Conservation (phyloP, 2,329 filamentous ascomycete species). For the Beauveria varroae region DNA sequence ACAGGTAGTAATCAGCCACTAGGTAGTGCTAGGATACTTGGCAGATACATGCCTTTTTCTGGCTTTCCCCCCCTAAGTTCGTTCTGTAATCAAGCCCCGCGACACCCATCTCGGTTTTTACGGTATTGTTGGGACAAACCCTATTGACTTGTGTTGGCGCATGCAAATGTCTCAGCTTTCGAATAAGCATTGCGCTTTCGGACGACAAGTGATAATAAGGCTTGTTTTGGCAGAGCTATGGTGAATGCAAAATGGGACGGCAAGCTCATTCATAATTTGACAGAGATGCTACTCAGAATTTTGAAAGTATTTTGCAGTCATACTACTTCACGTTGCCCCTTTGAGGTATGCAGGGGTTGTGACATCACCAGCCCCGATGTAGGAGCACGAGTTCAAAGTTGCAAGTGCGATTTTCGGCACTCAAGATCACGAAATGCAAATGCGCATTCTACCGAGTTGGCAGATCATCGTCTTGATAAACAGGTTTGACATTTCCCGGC, state of each 20-base stretch:
- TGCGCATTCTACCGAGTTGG: background rate
- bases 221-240: background rate
- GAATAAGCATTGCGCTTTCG: background rate
- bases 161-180: background rate
- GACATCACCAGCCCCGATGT: constrained; percentile 8
- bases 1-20: no score
- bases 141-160: background rate
- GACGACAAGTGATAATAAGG: background rate
- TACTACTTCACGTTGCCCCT: background rate
- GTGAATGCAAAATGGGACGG: background rate
- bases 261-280: no score
- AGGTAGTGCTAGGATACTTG: no score
- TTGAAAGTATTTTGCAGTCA: background rate
- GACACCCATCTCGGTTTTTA: no score
- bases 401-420: background rate
- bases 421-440: background rate
- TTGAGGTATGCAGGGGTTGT: background rate
- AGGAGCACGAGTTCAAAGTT: background rate
- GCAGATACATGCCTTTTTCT: no score
- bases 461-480: no score
- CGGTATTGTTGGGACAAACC: background rate
- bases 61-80: no score
- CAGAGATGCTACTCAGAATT: background rate
- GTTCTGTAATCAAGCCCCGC: no score
- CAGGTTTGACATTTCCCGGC: background rate